These are phyloP conservation scores for Vitis cinerea DNA, from an alignment of 164 flowering plant genomes.

Conservation along the genomic window DNA sequence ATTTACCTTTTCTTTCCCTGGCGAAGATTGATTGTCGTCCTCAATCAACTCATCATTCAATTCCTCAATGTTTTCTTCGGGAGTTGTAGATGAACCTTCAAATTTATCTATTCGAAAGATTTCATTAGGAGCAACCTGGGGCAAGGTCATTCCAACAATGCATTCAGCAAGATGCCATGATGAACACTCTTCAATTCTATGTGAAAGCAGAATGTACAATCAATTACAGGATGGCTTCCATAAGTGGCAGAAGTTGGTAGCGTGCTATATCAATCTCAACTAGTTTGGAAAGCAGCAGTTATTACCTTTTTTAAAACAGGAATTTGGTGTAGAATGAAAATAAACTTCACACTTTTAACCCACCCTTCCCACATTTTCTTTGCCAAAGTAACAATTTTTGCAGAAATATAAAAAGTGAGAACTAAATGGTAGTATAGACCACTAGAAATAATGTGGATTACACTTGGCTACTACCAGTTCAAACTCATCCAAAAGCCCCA, in stretches of 20 bases:
- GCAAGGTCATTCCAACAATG: constrained; percentile 3
- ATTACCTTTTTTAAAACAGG: neutral
- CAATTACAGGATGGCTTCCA: neutral
- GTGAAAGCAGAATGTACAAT: neutral
- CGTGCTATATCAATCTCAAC: neutral
- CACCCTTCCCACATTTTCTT: no score
- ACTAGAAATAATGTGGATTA: neutral
- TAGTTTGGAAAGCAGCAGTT: neutral
- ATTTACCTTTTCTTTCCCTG: constrained; percentile 42
- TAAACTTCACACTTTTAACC: no score
- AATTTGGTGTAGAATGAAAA: neutral
- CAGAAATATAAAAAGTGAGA: no score
- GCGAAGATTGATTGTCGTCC: constrained; percentile 28
- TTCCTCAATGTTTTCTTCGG: constrained; percentile 42
- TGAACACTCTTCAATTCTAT: neutral
- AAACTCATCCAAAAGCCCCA: no score
- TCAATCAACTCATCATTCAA: constrained; percentile 23
- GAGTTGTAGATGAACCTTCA: constrained; percentile 43
- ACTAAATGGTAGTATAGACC: no score
- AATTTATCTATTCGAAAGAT: constrained; percentile 52
- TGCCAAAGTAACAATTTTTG: no score
- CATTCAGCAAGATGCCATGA: neutral
- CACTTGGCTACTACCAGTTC: neutral
- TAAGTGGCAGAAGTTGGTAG: neutral
- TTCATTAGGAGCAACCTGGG: constrained; percentile 77